Conservation (phyloP, 2,329 filamentous ascomycete species). For the Alternaria angustiovoidea region DNA sequence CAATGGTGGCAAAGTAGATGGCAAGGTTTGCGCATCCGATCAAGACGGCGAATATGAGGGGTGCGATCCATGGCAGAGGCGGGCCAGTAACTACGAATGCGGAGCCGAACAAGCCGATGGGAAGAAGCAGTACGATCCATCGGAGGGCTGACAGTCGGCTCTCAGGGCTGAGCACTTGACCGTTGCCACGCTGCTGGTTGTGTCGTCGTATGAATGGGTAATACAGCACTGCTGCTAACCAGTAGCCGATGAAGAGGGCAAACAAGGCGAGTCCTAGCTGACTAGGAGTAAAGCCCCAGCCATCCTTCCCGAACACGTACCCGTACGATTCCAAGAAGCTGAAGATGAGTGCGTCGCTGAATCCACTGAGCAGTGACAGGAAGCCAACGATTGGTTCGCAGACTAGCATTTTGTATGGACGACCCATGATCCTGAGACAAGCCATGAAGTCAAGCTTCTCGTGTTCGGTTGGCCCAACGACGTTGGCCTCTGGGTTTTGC, state of each 20-base stretch:
- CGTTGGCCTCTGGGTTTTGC: conserved; percentile 49
- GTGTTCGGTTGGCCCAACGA: conserved; percentile 76
- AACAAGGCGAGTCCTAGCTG: conserved; percentile 64
- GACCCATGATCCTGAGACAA: conserved; percentile 61
- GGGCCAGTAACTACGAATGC: conserved; percentile 67
- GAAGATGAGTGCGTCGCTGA: conserved; percentile 79
- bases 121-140: conserved; percentile 66
- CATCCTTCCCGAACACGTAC: conserved; percentile 67
- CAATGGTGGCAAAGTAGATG: conserved; percentile 79
- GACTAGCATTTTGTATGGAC: conserved; percentile 76
- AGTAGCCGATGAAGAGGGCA: conserved; percentile 71
- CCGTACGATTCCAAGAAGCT: conserved; percentile 77
- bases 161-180: conserved; percentile 65
- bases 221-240: conserved; percentile 68
- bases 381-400: conserved; percentile 77
- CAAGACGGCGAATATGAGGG: conserved; percentile 56
- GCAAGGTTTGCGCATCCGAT: conserved; percentile 75
- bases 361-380: conserved; percentile 75
- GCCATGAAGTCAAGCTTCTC: conserved; percentile 34
- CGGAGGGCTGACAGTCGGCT: conserved; percentile 71
- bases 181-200: conserved; percentile 56
- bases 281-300: conserved; percentile 67
- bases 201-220: conserved; percentile 60
- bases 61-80: conserved; percentile 69
- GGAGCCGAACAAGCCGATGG: conserved; percentile 74